These are phyloP conservation scores for Dentipellis fragilis DNA, from an alignment of 768 basidiomycete genomes.

Conservation along the genomic window DNA sequence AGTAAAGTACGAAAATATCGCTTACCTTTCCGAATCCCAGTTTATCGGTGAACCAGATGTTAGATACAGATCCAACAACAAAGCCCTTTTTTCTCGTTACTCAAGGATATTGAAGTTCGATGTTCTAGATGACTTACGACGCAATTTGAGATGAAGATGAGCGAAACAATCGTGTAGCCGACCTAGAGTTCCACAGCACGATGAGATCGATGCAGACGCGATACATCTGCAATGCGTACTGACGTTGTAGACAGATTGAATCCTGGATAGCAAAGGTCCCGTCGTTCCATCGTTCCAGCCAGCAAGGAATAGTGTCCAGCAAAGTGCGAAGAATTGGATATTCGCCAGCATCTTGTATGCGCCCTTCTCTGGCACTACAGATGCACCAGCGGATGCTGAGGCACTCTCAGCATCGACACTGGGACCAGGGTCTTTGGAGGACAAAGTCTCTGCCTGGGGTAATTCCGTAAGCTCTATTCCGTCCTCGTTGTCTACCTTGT, in stretches of 20 bases:
- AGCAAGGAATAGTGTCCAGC: background rate
- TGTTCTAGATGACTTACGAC: conserved; percentile 22
- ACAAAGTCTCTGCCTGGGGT: too few species aligned
- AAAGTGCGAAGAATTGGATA: background rate
- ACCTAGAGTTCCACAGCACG: conserved; percentile 29
- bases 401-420: background rate
- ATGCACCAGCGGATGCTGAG: background rate
- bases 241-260: conserved; percentile 49
- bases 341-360: background rate
- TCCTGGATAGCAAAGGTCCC: conserved; percentile 67
- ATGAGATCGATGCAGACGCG: background rate
- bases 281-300: conserved; percentile 32
- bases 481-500: background rate
- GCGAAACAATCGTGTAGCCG: conserved; percentile 43
- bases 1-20: background rate
- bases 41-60: conserved; percentile 35
- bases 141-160: conserved; percentile 47
- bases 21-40: conserved; percentile 38
- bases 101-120: too few species aligned
- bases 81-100: conserved; percentile 31
- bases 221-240: background rate
- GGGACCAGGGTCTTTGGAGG: background rate
- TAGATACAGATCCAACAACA: conserved; percentile 33
- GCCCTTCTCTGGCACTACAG: background rate
- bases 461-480: background rate